Base-by-base conservation (phyloP, 257 asterid genomes). In the Solanum chilense region DNA sequence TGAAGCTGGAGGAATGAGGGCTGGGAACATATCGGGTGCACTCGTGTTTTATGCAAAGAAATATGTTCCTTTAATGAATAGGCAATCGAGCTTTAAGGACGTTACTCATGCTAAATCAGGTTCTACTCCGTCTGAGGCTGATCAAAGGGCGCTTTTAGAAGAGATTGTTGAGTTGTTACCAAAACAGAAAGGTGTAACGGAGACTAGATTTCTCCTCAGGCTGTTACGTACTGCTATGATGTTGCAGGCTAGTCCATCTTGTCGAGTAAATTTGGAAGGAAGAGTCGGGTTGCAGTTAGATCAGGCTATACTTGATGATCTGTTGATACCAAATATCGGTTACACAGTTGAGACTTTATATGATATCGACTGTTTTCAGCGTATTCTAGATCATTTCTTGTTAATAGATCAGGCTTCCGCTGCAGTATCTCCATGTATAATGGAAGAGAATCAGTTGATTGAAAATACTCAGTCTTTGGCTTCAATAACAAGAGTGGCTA, bases 301-400 rank as follows among this genome's bases (percentile, higher is more conserved):
- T 37, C 94, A 93, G 86, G 96, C 98, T 16, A 49, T 93, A 2
- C 15, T 97, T 56, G 98, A 95, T 25, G 99, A 96, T 86, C 84
- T 97, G 13, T 87, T 97, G 62, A 91, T 97, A 29, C 99, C 99
- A 4, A 96, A 94, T 73, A 66, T 92, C 87, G 98, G 95, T 0
- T 92, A 91, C 21, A 90, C 93, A 1, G 95, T 88, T 3, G 99
- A 97, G 56, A 93, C 98, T 0, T 41, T 94, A 33, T 97, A 95
- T 52, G 99, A 97, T 47, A 89, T 95, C 1, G 98, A 97, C 58
- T 95, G 98, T 78, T 94, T 95, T 49, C 99, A 97, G 87, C 93
- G 99, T 92, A 95, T 95, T 90, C 92, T 97, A 12, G 99, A 97
- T 18, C 97, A 95, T 89, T 97, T 97, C 85, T 66, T 95, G 89